Conservation (phyloP, 495 filamentous ascomycete genomes). For the Hypomontagnella submonticulosa region DNA sequence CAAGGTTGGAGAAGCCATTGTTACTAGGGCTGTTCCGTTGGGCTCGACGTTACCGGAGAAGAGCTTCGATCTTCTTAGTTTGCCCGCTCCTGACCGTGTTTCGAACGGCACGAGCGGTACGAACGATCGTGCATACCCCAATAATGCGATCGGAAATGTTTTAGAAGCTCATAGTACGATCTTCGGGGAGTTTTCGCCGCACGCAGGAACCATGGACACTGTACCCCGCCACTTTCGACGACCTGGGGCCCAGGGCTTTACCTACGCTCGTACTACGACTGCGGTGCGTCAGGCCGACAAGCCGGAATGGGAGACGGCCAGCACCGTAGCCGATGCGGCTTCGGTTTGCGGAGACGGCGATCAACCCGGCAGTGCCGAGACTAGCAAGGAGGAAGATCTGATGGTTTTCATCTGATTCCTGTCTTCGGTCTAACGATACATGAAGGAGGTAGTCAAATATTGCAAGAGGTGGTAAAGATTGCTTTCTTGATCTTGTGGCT, state of each 20-base stretch:
- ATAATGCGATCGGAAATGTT: too few relatives aligned
- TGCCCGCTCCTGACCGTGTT: not conserved
- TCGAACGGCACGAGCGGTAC: too few relatives aligned
- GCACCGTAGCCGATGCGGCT: not conserved
- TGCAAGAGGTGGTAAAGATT: too few relatives aligned
- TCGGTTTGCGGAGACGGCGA: not conserved
- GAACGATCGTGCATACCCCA: too few relatives aligned
- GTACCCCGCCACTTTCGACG: not conserved
- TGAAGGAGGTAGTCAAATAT: too few relatives aligned
- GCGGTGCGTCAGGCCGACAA: slow-evolving; percentile 11
- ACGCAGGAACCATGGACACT: too few relatives aligned
- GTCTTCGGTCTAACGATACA: too few relatives aligned
- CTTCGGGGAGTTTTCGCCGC: too few relatives aligned
- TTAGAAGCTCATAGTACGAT: too few relatives aligned
- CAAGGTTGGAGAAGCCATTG: slow-evolving; percentile 14
- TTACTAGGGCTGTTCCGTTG: slow-evolving; percentile 6
- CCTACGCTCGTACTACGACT: not conserved
- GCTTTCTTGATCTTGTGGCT: too few relatives aligned
- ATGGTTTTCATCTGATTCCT: not conserved
- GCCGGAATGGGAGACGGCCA: slow-evolving; percentile 28
- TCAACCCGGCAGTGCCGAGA: too few relatives aligned
- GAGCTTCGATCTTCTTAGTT: slow-evolving; percentile 18
- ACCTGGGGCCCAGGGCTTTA: not conserved
- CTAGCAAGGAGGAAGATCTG: not conserved
- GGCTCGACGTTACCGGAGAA: not conserved